Conservation (phyloP, 2,329 filamentous ascomycete genomes). For the Apiospora marii region DNA sequence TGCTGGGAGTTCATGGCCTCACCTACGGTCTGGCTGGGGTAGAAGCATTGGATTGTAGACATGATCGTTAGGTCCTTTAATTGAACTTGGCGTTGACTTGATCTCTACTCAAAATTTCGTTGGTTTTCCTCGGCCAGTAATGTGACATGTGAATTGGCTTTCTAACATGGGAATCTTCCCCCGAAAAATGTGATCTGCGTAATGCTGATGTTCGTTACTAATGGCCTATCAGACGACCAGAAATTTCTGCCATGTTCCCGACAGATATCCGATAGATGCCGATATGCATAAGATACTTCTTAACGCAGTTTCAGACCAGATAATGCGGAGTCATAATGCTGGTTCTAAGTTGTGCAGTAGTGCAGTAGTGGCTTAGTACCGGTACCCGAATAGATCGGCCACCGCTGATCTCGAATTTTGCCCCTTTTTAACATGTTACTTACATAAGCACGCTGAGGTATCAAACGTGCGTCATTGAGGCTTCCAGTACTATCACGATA, state of each 20-base stretch:
- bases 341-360: constrained; percentile 9
- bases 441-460: neutral
- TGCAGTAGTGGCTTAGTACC: neutral
- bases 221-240: neutral
- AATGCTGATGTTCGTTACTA: neutral
- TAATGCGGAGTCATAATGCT: constrained; percentile 15
- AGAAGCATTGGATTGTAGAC: constrained; percentile 22
- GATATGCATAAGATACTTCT: neutral
- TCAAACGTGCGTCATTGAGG: neutral
- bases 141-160: neutral
- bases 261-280: constrained; percentile 17
- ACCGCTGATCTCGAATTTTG: neutral
- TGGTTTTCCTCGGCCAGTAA: neutral
- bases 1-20: constrained; percentile 33
- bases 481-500: neutral
- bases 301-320: constrained; percentile 13
- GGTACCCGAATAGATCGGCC: neutral
- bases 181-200: neutral
- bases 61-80: constrained; percentile 16
- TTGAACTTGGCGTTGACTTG: constrained; percentile 17
- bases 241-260: constrained; percentile 14
- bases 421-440: neutral
- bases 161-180: neutral
- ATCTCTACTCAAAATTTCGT: neutral
- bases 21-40: neutral